A percentile compares a stretch with the other conserved stretches of the same genome.
phyloP scores from a whole-genome alignment of 805 yeast genomes.

The Torulaspora microellipsoides region DNA sequence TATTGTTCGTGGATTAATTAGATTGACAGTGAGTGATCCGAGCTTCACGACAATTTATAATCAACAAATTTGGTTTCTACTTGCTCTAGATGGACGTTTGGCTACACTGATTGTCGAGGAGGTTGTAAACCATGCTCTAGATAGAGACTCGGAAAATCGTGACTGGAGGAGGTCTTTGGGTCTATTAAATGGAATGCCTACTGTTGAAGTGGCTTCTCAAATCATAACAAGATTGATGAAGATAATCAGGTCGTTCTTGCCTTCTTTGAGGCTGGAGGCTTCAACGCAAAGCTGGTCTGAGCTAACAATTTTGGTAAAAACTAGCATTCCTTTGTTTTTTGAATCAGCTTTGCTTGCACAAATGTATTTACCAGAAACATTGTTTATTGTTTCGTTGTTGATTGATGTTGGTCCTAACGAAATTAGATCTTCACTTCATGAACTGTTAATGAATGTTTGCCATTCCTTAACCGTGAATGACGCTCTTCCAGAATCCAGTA shows the following conservation, averaged over 20 bases:
- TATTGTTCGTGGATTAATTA: conserved; percentile 57
- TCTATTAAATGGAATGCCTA: conserved; percentile 60
- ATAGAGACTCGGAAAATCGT: conserved; percentile 69
- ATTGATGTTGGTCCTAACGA: conserved; percentile 48
- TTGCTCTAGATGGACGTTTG: conserved; percentile 58
- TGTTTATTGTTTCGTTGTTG: conserved; percentile 59
- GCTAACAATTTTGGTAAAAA: conserved; percentile 59
- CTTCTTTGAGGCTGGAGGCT: conserved; percentile 38
- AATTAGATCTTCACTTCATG: conserved; percentile 57
- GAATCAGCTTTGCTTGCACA: conserved; percentile 60
- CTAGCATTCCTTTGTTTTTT: conserved; percentile 62
- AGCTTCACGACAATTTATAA: conserved; percentile 50
- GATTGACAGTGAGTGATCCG: conserved; percentile 48
- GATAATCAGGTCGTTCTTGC: conserved; percentile 48
- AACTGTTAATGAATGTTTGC: conserved; percentile 58
- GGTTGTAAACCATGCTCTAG: conserved; percentile 66
- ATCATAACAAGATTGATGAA: conserved; percentile 54
- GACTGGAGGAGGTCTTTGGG: conserved; percentile 62
- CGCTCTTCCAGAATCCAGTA: conserved; percentile 40
- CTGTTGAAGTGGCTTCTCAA: conserved; percentile 66
- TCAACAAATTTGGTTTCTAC: conserved; percentile 60
- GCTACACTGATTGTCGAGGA: conserved; percentile 63
- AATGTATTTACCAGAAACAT: conserved; percentile 64
- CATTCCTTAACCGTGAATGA: conserved; percentile 64
- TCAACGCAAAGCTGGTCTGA: conserved; percentile 62